These are phyloP conservation scores for Rhodotorula sp. DNA, from an alignment of 1,284 basidiomycete species.

Conservation along the genomic window DNA sequence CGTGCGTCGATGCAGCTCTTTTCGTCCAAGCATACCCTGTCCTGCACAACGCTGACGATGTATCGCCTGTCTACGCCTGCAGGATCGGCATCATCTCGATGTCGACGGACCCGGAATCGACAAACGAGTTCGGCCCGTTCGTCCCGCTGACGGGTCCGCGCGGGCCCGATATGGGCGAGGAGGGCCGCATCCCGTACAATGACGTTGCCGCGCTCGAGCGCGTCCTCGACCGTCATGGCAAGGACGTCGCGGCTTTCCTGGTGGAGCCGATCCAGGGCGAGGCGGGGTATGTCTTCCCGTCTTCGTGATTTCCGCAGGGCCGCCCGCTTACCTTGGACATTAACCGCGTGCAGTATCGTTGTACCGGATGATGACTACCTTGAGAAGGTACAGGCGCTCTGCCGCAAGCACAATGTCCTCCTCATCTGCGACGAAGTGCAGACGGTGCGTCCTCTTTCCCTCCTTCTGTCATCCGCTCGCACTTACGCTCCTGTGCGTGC, in stretches of 20 bases:
- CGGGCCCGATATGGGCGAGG: slow-evolving; percentile 55
- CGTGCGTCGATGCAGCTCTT: slow-evolving; percentile 68
- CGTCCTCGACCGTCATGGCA: slow-evolving; percentile 71
- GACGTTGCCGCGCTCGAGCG: slow-evolving; percentile 76
- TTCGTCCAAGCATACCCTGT: slow-evolving; percentile 55
- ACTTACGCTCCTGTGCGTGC: slow-evolving; percentile 46
- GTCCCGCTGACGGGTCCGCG: slow-evolving; percentile 78
- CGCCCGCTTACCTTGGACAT: neutral
- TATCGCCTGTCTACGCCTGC: neutral
- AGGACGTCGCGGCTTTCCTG: slow-evolving; percentile 87
- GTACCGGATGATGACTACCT: slow-evolving; percentile 92
- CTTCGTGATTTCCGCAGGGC: too few species aligned
- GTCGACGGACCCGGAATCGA: slow-evolving; percentile 92
- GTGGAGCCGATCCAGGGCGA: slow-evolving; percentile 98
- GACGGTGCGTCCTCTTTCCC: slow-evolving; percentile 55
- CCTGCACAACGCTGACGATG: neutral
- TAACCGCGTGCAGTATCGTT: slow-evolving; percentile 62
- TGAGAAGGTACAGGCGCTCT: slow-evolving; percentile 71
- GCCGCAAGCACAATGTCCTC: slow-evolving; percentile 90
- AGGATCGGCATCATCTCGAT: slow-evolving; percentile 60
- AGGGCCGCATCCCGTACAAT: slow-evolving; percentile 70
- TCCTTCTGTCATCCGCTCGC: neutral
- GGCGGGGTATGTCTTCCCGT: slow-evolving; percentile 58
- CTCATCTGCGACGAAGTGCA: slow-evolving; percentile 98
- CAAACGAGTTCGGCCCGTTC: slow-evolving; percentile 87